Conservation (phyloP, 2,329 filamentous ascomycete species). For the Periconia sp. region DNA sequence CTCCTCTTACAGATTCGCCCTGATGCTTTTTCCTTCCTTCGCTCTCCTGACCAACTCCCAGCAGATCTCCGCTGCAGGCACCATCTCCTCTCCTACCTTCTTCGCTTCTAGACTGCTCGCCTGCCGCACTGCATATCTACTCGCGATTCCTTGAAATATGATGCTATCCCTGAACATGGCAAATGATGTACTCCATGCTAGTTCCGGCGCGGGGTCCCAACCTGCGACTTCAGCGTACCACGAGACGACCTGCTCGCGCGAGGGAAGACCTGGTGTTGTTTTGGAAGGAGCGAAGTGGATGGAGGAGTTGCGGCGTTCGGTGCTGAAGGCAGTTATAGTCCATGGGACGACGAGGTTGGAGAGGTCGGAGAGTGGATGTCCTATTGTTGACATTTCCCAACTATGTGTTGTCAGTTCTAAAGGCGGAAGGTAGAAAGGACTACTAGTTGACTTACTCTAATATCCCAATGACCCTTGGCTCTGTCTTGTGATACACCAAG, state of each 20-base stretch:
- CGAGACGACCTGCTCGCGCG: constrained; percentile 58
- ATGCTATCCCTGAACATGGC: constrained; percentile 62
- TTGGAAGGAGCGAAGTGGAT: constrained; percentile 57
- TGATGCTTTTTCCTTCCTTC: too few species aligned
- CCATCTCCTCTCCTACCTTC: constrained; percentile 70
- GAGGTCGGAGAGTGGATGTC: constrained; percentile 87
- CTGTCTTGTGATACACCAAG: constrained; percentile 75
- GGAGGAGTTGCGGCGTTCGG: constrained; percentile 42
- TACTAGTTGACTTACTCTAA: constrained; percentile 67
- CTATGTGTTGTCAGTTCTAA: too few species aligned
- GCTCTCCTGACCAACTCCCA: constrained; percentile 24
- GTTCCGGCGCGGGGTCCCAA: constrained; percentile 66
- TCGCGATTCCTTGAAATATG: constrained; percentile 85
- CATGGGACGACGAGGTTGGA: constrained; percentile 70
- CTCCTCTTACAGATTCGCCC: too few species aligned
- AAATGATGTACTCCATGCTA: constrained; percentile 64
- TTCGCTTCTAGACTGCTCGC: constrained; percentile 82
- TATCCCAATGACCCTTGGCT: constrained; percentile 85
- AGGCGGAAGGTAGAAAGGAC: not conserved
- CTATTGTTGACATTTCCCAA: constrained; percentile 97
- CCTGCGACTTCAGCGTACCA: constrained; percentile 71
- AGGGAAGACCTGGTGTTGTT: constrained; percentile 63
- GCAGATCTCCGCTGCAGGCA: constrained; percentile 70
- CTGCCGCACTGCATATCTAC: constrained; percentile 78
- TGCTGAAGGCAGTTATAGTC: constrained; percentile 42